Evolutionary conservation across 164 flowering plant species (phyloP).

Genomic region (Vitis rotundifolia): DNA sequence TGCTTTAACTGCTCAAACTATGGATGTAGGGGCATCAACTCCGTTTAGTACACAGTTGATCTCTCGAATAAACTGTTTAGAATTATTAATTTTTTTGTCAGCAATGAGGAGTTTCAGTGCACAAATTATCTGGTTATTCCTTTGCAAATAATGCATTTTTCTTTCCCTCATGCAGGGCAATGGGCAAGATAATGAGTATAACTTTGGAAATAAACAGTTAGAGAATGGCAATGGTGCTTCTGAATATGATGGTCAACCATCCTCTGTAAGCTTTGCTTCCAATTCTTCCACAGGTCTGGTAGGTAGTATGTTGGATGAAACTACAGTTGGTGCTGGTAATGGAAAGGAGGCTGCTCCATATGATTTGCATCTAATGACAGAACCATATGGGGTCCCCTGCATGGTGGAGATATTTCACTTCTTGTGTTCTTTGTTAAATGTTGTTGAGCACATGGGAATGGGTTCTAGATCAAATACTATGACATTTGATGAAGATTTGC

Average conservation of each 20-base stretch:
- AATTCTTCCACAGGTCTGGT: constrained; percentile 9
- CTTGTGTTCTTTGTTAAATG: constrained; percentile 56
- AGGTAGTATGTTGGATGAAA: constrained; percentile 23
- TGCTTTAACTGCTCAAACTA: too few species aligned
- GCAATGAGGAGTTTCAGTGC: background rate
- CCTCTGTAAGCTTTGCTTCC: constrained; percentile 16
- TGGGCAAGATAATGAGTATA: constrained; percentile 29
- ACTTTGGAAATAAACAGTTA: constrained; percentile 25
- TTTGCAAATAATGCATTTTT: background rate
- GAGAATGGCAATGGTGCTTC: constrained; percentile 43
- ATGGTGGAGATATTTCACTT: constrained; percentile 74
- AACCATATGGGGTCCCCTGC: constrained; percentile 62
- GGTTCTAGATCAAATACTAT: constrained; percentile 50
- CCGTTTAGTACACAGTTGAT: background rate
- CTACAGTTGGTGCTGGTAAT: constrained; percentile 22
- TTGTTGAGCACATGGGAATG: constrained; percentile 40
- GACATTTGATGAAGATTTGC: constrained; percentile 70
- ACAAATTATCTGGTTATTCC: background rate
- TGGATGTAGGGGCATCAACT: background rate
- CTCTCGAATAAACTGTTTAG: background rate
- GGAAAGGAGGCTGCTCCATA: constrained; percentile 25
- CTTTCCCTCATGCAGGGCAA: constrained; percentile 27
- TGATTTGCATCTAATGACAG: constrained; percentile 43
- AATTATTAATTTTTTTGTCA: background rate
- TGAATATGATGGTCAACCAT: constrained; percentile 34